Base-by-base conservation (phyloP, 2,329 filamentous ascomycete genomes). In the Colletotrichum sp. region DNA sequence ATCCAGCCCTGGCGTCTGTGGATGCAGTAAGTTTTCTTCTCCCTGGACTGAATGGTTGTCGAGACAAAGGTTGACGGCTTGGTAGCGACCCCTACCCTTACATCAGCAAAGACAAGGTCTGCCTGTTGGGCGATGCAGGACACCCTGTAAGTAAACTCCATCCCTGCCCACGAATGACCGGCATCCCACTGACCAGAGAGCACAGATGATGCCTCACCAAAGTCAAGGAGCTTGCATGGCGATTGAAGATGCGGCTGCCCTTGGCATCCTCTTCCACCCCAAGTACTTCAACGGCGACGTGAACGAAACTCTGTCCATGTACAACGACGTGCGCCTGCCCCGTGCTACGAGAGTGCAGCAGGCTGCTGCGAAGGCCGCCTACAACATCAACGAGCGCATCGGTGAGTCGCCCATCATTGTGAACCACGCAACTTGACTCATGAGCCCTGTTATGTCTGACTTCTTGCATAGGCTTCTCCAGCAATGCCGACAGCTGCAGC, bases 221-320 rank as follows among this genome's bases (percentile, higher is more conserved):
- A 92, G 90, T 72, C 93, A 95, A 81, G 93, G 93, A 6, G 92
- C 92, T 0, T 93, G 92, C 78, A 93, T 92, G 91, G 92, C 92
- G 0, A 93, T 93, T 60, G 92, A 94, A 81, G 92, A 94, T 76
- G 91, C 91, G 0, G 92, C 90, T 0, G 91, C 91, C 0, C 81
- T 94, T 1, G 92, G 92, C 0, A 90, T 93, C 18, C 74, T 94
- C 1, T 93, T 94, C 80, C 88, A 84, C 81, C 82, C 83, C 78
- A 79, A 81, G 9, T 83, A 87, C 77, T 90, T 90, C 75, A 78
- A 81, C 8, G 89, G 89, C 5, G 84, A 91, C 75, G 80, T 92
- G 18, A 79, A 78, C 1, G 84, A 90, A 68, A 81, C 88, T 0
- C 85, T 93, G 2, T 80, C 82, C 4, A 84, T 89, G 1, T 92